Evolutionary conservation across 495 filamentous ascomycete genomes (phyloP), one percentile per base, ranked within the genome.

Genomic region (Podospora bellae-mahoneyi): DNA sequence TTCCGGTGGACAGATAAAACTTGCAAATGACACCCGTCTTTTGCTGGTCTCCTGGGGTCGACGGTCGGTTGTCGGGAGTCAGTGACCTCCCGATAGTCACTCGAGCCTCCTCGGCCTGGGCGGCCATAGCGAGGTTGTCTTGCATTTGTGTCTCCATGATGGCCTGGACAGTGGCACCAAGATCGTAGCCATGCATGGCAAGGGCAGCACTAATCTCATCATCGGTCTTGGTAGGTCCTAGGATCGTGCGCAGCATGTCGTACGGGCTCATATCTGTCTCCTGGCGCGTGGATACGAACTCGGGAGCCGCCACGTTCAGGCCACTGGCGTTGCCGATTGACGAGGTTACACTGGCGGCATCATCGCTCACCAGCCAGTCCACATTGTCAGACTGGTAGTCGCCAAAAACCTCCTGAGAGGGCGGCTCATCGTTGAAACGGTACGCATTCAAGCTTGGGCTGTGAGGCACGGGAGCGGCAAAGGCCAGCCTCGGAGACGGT

Each of bases 311-410:
- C 65, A 90, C 91, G 69, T 92, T 89, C 32, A 90, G 83, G 26
- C 86, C 90, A 65, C 85, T 87, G 58, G 85, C 85, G 55, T 83
- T 82, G 3, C 87, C 88, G 23, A 86, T 84, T 4, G 88, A 86
- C 13, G 93, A 97, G 15, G 92, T 89, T 62, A 87, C 87, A 73
- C 91, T 96, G 54, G 86, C 84, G 64, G 88, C 87, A 79, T 97
- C 94, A 73, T 99, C 96, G 68, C 89, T 93, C 55, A 97, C 92
- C 53, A 98, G 83, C 96, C 95, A 98, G 76, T 97, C 94, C 56
- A 98, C 92, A 69, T 92, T 94, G 76, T 98, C 95, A 67, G 89
- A 93, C 64, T 93, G 93, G 71, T 92, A 89, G 73, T 98, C 94
- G 15, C 93, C 93, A 75, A 96, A 97, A 62, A 91, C 89, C 68